Conservation (phyloP, 2,329 filamentous ascomycete genomes). For the Fusarium sp. region DNA sequence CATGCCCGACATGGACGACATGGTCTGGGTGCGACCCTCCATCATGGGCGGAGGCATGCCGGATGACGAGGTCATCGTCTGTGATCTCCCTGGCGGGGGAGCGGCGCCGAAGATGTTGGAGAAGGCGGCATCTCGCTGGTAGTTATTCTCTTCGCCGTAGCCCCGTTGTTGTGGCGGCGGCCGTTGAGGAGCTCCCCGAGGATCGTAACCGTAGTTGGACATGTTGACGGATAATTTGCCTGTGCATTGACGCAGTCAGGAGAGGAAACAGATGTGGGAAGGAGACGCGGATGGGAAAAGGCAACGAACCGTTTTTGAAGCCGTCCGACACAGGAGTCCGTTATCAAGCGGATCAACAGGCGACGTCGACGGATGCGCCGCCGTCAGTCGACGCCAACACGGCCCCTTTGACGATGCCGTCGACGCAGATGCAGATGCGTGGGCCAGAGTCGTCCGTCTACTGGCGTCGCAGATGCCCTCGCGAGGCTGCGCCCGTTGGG, state of each 20-base stretch:
- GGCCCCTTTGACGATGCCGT: constrained; percentile 35
- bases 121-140: constrained; percentile 92
- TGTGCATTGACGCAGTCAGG: constrained; percentile 29
- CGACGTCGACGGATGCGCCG: constrained; percentile 48
- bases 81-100: constrained; percentile 86
- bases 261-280: constrained; percentile 4
- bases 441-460: constrained; percentile 21
- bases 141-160: constrained; percentile 61
- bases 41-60: constrained; percentile 62
- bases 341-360: constrained; percentile 40
- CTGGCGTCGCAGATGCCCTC: constrained; percentile 26
- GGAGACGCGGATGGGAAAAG: constrained; percentile 13
- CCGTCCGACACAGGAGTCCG: constrained; percentile 39
- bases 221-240: constrained; percentile 50
- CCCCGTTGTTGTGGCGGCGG: constrained; percentile 46
- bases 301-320: constrained; percentile 35
- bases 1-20: constrained; percentile 67
- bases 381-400: constrained; percentile 45
- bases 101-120: constrained; percentile 92
- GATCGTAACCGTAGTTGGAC: constrained; percentile 66
- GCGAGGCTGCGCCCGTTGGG: constrained; percentile 29
- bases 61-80: constrained; percentile 92
- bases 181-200: constrained; percentile 56
- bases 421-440: constrained; percentile 28
- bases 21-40: constrained; percentile 78